Base-by-base conservation (phyloP, 2,329 filamentous ascomycete genomes). In the Calonectria honghensis region DNA sequence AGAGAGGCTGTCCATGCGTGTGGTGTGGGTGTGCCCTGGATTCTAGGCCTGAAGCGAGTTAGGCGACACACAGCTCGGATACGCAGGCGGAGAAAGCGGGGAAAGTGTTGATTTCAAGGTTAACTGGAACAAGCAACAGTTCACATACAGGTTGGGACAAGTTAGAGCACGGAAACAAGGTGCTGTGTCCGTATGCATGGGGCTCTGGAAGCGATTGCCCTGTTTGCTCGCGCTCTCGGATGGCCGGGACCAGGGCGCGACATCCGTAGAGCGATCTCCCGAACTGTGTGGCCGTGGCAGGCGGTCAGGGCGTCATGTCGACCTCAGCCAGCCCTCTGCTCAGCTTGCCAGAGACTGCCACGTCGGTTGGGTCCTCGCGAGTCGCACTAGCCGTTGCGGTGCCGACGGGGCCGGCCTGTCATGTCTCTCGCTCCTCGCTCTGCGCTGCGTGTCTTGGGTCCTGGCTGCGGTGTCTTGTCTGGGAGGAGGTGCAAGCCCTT, bases 181-280 rank as follows among this genome's bases (percentile, higher is more conserved):
- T 37, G 37, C 57, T 39, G 16, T 54, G 16, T 3, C 24, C 35
- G 6, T 39, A 29, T 37, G 57, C 57, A 41, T 61, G 24, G 24
- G 24, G 35, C n/a, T 14, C 35, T 29, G 11, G 35, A 39, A 14
- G 57, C 35, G 11, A 61, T 61, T n/a, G 13, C 35, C 57, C 10
- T 61, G 41, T 6, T 18, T 20, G 6, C 6, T 14, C 6, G 6
- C 2, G 4, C 13, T 39, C 57, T 63, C 35, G 57, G 57, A 39
- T 41, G 35, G n/a, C 37, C 57, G 37, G 57, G 57, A n/a, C 35
- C 14, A 29, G 14, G 37, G 35, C 27, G 57, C 57, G 57, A 63
- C 37, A 63, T 63, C 37, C 57, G 57, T 41, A 35, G 57, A 37
- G 57, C 57, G 57, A 63, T 63, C 57, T 63, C 57, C 57, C 57